phyloP scores from a whole-genome alignment of 345 rosid species.

The Boechera stricta region DNA sequence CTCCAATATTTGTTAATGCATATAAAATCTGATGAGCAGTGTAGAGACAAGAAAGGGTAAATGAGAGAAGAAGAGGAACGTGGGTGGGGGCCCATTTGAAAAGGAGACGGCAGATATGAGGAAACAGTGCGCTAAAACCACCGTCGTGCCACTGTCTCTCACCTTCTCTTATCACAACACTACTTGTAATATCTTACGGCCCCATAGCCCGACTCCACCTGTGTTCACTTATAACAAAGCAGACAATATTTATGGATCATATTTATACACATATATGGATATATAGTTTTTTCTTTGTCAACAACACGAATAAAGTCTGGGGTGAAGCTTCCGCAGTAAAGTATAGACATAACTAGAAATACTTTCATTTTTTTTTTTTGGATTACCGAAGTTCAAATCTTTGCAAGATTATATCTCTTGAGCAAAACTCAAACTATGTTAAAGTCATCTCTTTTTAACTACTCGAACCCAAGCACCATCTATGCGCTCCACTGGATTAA shows the following conservation, averaged over 20 bases:
- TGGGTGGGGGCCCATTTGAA: slow-evolving; percentile 38
- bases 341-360: no score
- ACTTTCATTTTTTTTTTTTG: no score
- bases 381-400: no score
- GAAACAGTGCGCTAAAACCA: slow-evolving; percentile 35
- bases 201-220: slow-evolving; percentile 30
- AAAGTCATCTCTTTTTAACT: no score
- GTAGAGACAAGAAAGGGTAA: slow-evolving; percentile 25
- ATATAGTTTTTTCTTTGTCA: no score
- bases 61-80: slow-evolving; percentile 20
- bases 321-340: no score
- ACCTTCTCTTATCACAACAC: slow-evolving; percentile 7
- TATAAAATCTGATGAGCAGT: neutral
- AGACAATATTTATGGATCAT: slow-evolving; percentile 23
- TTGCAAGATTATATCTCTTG: no score
- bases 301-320: no score
- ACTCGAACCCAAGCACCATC: no score
- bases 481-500: no score
- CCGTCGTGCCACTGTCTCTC: slow-evolving; percentile 38
- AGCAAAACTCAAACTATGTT: no score
- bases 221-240: slow-evolving; percentile 1
- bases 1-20: neutral
- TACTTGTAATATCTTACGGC: slow-evolving; percentile 15
- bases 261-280: no score
- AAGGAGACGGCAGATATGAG: slow-evolving; percentile 31